Evolutionary conservation across 2,329 filamentous ascomycete genomes (phyloP).

Genomic region (Alternaria consortialis): DNA sequence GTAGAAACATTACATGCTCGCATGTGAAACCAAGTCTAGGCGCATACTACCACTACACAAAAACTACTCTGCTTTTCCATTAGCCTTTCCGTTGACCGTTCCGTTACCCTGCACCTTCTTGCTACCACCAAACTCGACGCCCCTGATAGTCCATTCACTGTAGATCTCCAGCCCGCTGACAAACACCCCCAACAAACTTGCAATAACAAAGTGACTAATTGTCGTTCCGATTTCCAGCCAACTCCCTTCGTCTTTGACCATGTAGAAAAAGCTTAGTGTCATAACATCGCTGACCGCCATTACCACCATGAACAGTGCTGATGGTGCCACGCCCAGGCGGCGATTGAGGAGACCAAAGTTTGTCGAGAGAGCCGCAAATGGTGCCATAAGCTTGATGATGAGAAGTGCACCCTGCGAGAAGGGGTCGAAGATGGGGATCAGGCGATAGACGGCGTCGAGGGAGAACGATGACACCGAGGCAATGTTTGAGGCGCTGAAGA

Average conservation of each 20-base stretch:
- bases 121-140: slow-evolving; percentile 70
- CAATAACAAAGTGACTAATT: slow-evolving; percentile 95
- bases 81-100: slow-evolving; percentile 1
- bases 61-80: slow-evolving; percentile 10
- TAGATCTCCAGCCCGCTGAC: slow-evolving; percentile 87
- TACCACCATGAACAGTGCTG: slow-evolving; percentile 87
- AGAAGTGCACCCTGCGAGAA: slow-evolving; percentile 90
- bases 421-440: slow-evolving; percentile 92
- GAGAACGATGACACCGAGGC: slow-evolving; percentile 94
- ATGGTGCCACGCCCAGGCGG: slow-evolving; percentile 82
- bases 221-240: slow-evolving; percentile 98
- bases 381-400: slow-evolving; percentile 88
- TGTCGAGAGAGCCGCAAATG: slow-evolving; percentile 90
- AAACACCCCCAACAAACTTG: slow-evolving; percentile 87
- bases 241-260: slow-evolving; percentile 93
- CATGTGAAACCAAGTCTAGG: neutral
- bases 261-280: slow-evolving; percentile 97
- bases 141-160: slow-evolving; percentile 82
- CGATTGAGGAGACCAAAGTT: slow-evolving; percentile 94
- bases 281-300: slow-evolving; percentile 89
- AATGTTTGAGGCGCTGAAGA: slow-evolving; percentile 96
- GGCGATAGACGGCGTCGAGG: slow-evolving; percentile 84
- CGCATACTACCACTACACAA: neutral
- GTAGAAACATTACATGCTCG: neutral
- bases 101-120: slow-evolving; percentile 20